Conservation (phyloP, 2,329 filamentous ascomycete genomes). For the Bimuria novae-zelandiae region DNA sequence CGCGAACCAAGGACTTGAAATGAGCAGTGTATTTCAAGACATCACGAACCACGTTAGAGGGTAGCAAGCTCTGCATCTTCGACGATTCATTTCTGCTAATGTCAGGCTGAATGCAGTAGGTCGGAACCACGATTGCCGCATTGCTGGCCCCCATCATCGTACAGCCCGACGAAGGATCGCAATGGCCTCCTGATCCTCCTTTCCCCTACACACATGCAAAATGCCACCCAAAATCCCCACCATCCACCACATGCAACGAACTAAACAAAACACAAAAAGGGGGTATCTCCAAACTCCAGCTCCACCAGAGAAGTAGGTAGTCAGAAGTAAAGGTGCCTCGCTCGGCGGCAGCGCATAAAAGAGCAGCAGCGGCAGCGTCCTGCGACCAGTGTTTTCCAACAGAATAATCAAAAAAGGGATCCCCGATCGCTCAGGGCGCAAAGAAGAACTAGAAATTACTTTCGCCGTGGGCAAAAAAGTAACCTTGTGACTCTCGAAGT, state of each 20-base stretch:
- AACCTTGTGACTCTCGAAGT: slow-evolving; percentile 4
- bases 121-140: background rate
- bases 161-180: background rate
- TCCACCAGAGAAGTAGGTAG: slow-evolving; percentile 42
- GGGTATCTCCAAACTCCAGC: slow-evolving; percentile 49
- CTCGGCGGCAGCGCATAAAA: too few relatives aligned
- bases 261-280: slow-evolving; percentile 20
- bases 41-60: background rate
- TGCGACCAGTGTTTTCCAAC: slow-evolving; percentile 4
- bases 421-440: background rate
- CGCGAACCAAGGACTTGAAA: background rate
- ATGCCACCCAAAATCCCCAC: background rate
- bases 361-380: background rate
- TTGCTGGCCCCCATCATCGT: background rate
- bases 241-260: background rate
- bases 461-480: slow-evolving; percentile 12
- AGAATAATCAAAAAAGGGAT: background rate
- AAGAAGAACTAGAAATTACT: slow-evolving; percentile 17
- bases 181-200: background rate
- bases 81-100: background rate
- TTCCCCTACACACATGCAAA: background rate
- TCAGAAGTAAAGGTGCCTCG: slow-evolving; percentile 13
- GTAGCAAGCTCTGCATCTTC: too few relatives aligned
- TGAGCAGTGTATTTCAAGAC: background rate
- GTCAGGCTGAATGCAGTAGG: background rate